Base-by-base conservation (phyloP, 148 eudicot genomes). In the Hydrangea macrophylla region DNA sequence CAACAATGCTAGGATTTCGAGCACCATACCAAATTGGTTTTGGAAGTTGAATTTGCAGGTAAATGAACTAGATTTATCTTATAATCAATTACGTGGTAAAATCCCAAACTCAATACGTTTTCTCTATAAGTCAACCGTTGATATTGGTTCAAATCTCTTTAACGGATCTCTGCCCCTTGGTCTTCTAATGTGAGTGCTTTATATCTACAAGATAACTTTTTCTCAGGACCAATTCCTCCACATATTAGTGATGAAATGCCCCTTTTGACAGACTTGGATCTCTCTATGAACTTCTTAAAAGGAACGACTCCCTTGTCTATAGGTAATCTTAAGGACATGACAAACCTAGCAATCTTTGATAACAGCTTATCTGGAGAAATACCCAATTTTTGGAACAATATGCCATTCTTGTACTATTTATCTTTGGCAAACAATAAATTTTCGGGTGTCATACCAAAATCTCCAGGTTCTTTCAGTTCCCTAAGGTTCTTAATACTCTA, bases 141-240 rank as follows among this genome's bases (percentile, higher is more conserved):
- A 67, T 56, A 2, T 67, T 12, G 56, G 53, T 26, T 24, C 62
- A 12, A 67, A 67, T 25, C 23, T 6, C 30, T 67, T 56, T 36
- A 53, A 55, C 6, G 71, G 71, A 2, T 62, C 53, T 55, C 51
- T 55, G 7, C 71, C 71, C 23, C 71, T 35, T 55, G 62, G 62
- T 55, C 71, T 18, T 36, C 71, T 24, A 67, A 67, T 55, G 51
- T 67, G 61, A 67, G 32, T 35, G 18, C 51, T 5, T n/a, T 67
- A 36, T 24, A 22, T 67, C 28, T 67, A 25, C 37, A 53, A 33
- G 53, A 67, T 13, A 56, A 67, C 35, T 1, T 11, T 11, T 67
- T 67, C 23, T 67, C 71, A 0, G 71, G 71, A 54, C 71, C 62
- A 23, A 53, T 67, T 20, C 51, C 51, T 55, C 27, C 36, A 5